Percentiles rank a stretch among this genome's conserved stretches.
phyloP scores from a whole-genome alignment of 2,329 filamentous ascomycete genomes.

The Verticillium isaacii region DNA sequence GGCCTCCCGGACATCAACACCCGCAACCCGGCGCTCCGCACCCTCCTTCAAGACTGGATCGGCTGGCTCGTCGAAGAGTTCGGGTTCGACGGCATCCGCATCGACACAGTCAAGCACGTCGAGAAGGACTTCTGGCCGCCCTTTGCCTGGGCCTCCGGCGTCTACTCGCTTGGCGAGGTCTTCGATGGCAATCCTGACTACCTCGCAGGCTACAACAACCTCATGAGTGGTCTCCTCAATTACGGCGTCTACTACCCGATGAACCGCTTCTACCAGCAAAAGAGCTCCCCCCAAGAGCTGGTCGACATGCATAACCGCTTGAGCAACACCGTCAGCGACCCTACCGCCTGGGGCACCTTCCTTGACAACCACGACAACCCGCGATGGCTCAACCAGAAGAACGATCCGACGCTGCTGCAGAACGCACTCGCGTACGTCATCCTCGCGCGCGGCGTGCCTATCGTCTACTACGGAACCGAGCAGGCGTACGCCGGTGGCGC shows the following conservation, averaged over 20 bases:
- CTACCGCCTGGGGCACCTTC: conserved; percentile 44
- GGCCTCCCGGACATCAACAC: conserved; percentile 60
- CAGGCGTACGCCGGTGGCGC: conserved; percentile 48
- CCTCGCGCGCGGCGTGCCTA: conserved; percentile 56
- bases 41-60: conserved; percentile 56
- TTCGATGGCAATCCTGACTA: conserved; percentile 48
- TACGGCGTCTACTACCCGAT: conserved; percentile 47
- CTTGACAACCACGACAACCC: conserved; percentile 56
- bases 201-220: conserved; percentile 45
- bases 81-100: conserved; percentile 55
- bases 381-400: conserved; percentile 46
- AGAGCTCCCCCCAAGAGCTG: conserved; percentile 31
- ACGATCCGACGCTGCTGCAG: conserved; percentile 51
- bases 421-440: conserved; percentile 60
- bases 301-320: conserved; percentile 32
- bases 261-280: conserved; percentile 30
- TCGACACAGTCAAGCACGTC: conserved; percentile 60
- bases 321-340: conserved; percentile 32
- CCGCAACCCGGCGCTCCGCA: conserved; percentile 39
- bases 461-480: conserved; percentile 63
- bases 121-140: conserved; percentile 52
- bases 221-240: conserved; percentile 57
- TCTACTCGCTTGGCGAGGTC: conserved; percentile 59
- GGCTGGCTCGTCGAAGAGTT: conserved; percentile 52
- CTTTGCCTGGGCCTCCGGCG: conserved; percentile 49